These are phyloP conservation scores for Tricholoma sp. DNA, from an alignment of 768 basidiomycete genomes.

Conservation along the genomic window DNA sequence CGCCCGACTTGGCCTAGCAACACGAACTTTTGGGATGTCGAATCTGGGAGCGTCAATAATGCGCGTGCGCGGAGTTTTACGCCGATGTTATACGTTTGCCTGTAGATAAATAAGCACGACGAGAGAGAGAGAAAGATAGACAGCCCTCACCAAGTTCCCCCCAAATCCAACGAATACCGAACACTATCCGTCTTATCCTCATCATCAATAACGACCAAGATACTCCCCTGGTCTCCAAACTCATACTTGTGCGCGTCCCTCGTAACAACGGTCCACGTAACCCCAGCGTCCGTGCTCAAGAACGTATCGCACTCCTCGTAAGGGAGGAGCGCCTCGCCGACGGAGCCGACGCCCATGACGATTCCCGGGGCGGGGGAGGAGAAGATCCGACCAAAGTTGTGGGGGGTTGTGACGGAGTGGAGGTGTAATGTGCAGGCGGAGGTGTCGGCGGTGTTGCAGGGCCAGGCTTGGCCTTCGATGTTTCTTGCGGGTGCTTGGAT, in stretches of 20 bases:
- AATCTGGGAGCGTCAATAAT: conserved; percentile 89
- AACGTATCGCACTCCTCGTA: conserved; percentile 94
- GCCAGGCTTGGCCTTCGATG: conserved; percentile 51
- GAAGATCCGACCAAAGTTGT: conserved; percentile 93
- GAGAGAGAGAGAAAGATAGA: too few relatives aligned
- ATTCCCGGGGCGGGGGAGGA: conserved; percentile 93
- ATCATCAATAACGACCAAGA: conserved; percentile 80
- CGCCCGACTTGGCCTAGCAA: conserved; percentile 75
- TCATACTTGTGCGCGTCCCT: conserved; percentile 88
- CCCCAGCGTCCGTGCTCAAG: conserved; percentile 83
- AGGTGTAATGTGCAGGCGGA: conserved; percentile 81
- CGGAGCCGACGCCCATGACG: conserved; percentile 93
- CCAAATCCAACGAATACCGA: conserved; percentile 78
- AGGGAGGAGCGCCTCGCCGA: conserved; percentile 59
- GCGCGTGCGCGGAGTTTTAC: conserved; percentile 66
- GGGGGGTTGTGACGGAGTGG: conserved; percentile 87
- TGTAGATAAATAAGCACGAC: conserved; percentile 24
- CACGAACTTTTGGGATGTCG: conserved; percentile 94
- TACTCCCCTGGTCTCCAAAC: conserved; percentile 86
- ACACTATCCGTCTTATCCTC: conserved; percentile 69
- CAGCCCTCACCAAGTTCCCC: conserved; percentile 68
- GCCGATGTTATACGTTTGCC: conserved; percentile 68
- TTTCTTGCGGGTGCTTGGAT: conserved; percentile 56
- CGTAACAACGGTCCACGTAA: conserved; percentile 77
- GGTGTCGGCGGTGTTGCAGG: conserved; percentile 53